Evolutionary conservation across 2,329 filamentous ascomycete species (phyloP).

Genomic region (Colletotrichum chlorophyti): DNA sequence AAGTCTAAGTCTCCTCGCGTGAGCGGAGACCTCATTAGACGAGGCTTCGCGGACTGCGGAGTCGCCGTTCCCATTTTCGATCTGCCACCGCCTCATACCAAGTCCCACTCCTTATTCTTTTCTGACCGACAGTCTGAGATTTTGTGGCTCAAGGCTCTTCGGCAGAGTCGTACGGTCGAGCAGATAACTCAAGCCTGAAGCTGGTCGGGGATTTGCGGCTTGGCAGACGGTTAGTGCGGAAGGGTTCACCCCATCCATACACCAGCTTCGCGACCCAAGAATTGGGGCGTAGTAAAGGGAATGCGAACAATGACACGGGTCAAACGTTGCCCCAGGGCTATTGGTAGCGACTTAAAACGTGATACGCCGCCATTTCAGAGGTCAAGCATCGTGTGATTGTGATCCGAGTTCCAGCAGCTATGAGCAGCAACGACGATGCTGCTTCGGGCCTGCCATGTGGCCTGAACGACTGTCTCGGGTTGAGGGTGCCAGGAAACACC

Average conservation of each 20-base stretch:
- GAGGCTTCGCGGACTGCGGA: conserved; percentile 12
- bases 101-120: conserved; percentile 7
- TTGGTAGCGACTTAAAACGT: conserved; percentile 4
- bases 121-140: conserved; percentile 2
- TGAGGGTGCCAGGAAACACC: conserved; percentile 3
- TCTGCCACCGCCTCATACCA: neutral
- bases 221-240: conserved; percentile 19
- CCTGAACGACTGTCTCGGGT: neutral
- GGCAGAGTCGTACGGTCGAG: conserved; percentile 9
- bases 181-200: conserved; percentile 10
- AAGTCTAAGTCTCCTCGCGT: no score
- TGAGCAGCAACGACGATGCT: conserved; percentile 7
- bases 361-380: conserved; percentile 2
- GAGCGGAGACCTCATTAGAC: no score
- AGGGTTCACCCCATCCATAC: conserved; percentile 8
- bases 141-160: conserved; percentile 16
- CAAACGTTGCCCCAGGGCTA: conserved; percentile 19
- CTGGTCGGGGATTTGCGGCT: neutral
- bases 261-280: conserved; percentile 16
- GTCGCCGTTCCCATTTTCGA: neutral
- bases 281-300: neutral
- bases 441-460: conserved; percentile 6
- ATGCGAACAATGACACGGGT: conserved; percentile 13
- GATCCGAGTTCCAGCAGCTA: neutral
- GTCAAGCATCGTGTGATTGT: conserved; percentile 5